Percentiles rank a stretch among this genome's conserved stretches.
Conservation (phyloP, 1,139 yeast genomes). For the Yamadazyma atlantica region DNA sequence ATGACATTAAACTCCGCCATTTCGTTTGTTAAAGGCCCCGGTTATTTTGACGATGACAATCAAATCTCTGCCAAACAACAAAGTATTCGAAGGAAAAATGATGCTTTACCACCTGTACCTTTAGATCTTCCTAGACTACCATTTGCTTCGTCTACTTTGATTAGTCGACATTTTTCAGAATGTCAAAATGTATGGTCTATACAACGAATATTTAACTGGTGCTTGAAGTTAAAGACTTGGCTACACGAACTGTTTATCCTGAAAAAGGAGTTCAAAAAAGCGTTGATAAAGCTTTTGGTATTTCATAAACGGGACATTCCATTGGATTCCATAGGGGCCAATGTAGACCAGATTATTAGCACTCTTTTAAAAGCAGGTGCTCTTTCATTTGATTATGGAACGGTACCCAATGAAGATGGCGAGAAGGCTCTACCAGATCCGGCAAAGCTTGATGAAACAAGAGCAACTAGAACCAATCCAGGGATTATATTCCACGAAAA, state of each 20-base stretch:
- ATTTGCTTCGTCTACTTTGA: slow-evolving; percentile 50
- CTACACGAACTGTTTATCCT: slow-evolving; percentile 51
- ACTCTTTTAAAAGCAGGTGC: slow-evolving; percentile 50
- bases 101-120: slow-evolving; percentile 51
- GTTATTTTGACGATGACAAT: slow-evolving; percentile 11
- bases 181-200: slow-evolving; percentile 42
- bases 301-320: slow-evolving; percentile 53
- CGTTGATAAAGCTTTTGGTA: slow-evolving; percentile 51
- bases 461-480: slow-evolving; percentile 17
- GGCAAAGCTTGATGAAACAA: slow-evolving; percentile 9
- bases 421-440: slow-evolving; percentile 16
- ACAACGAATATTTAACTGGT: slow-evolving; percentile 48
- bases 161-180: slow-evolving; percentile 44
- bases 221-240: slow-evolving; percentile 50
- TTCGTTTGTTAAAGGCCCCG: slow-evolving; percentile 18
- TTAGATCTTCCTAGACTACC: slow-evolving; percentile 58
- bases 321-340: slow-evolving; percentile 54
- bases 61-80: slow-evolving; percentile 3
- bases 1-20: slow-evolving; percentile 21
- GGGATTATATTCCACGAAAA: slow-evolving; percentile 25
- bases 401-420: slow-evolving; percentile 16
- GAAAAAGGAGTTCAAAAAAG: slow-evolving; percentile 49
- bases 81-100: slow-evolving; percentile 18
- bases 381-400: slow-evolving; percentile 24
- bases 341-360: slow-evolving; percentile 52